phyloP scores from a whole-genome alignment of 2,329 filamentous ascomycete species.

The Talaromyces piceae region DNA sequence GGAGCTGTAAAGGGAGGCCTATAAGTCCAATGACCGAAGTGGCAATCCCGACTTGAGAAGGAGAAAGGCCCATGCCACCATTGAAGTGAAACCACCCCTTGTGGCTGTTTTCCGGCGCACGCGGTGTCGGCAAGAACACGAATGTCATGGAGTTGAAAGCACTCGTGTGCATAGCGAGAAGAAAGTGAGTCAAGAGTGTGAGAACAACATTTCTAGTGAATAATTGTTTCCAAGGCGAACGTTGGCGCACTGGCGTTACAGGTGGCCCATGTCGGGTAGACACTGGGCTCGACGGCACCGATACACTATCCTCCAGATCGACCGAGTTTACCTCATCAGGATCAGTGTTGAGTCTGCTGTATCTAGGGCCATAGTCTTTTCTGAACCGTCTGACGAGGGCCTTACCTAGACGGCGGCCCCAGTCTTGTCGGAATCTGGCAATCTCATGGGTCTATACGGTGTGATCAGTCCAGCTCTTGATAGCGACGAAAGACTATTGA shows the following conservation, averaged over 20 bases:
- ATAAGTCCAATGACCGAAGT: constrained; percentile 70
- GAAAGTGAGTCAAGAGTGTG: constrained; percentile 55
- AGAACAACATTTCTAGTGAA: constrained; percentile 50
- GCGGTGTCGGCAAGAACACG: constrained; percentile 67
- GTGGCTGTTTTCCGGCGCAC: constrained; percentile 40
- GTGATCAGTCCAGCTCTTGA: not conserved
- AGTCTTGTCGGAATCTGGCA: constrained; percentile 33
- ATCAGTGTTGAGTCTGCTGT: constrained; percentile 25
- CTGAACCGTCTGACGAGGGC: constrained; percentile 22
- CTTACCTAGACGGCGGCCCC: constrained; percentile 33
- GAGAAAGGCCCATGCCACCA: constrained; percentile 67
- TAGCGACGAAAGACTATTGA: not conserved
- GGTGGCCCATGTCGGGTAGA: constrained; percentile 17
- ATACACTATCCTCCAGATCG: constrained; percentile 24
- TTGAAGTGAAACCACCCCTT: constrained; percentile 51
- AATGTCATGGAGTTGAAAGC: constrained; percentile 72
- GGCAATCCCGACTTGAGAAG: constrained; percentile 64
- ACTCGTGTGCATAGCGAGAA: constrained; percentile 66
- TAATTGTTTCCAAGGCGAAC: constrained; percentile 42
- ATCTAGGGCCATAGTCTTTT: constrained; percentile 21
- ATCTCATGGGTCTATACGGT: constrained; percentile 28
- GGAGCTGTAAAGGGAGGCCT: constrained; percentile 65
- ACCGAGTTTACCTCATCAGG: constrained; percentile 23
- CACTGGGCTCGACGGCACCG: constrained; percentile 20
- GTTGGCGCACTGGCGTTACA: constrained; percentile 30